Percentiles rank a stretch among this genome's conserved stretches.
Conservation (phyloP, 164 flowering plant species). For the Tetrastigma voinierianum region DNA sequence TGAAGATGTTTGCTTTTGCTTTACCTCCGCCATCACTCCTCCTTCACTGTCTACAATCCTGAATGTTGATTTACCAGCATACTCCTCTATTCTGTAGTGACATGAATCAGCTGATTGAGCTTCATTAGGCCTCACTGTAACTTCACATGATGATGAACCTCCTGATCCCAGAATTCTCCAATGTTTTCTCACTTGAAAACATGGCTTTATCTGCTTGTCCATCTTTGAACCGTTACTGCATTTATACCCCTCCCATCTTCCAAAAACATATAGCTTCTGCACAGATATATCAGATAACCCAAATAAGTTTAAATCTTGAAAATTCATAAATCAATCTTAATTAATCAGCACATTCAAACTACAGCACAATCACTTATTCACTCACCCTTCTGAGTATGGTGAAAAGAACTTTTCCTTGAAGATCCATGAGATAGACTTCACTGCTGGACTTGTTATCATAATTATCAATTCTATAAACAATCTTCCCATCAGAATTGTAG, state of each 20-base stretch:
- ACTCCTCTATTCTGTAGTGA: conserved; percentile 10
- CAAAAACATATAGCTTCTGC: conserved; percentile 26
- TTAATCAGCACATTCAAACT: too few species aligned
- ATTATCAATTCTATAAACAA: conserved; percentile 41
- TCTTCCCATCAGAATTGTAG: conserved; percentile 29
- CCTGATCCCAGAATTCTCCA: conserved; percentile 13
- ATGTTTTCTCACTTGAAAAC: conserved; percentile 23
- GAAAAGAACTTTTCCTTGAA: conserved; percentile 26
- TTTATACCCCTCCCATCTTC: conserved; percentile 45
- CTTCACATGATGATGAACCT: conserved; percentile 10
- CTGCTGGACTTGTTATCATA: conserved; percentile 22
- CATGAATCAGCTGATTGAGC: conserved; percentile 2
- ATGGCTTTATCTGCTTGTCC: conserved; percentile 26
- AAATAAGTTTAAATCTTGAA: too few species aligned
- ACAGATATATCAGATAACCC: not conserved
- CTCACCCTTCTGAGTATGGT: conserved; percentile 33
- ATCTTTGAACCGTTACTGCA: conserved; percentile 6
- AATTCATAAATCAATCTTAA: too few species aligned
- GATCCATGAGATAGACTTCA: conserved; percentile 41
- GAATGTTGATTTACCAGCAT: conserved; percentile 22
- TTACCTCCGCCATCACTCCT: conserved; percentile 49
- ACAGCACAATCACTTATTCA: too few species aligned
- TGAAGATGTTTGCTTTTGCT: conserved; percentile 39
- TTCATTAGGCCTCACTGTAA: conserved; percentile 9
- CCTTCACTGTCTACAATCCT: conserved; percentile 26